Evolutionary conservation across 2,329 filamentous ascomycete genomes (phyloP), one percentile per base, ranked within the genome.

Genomic region (Sporothrix pseudoabietina): DNA sequence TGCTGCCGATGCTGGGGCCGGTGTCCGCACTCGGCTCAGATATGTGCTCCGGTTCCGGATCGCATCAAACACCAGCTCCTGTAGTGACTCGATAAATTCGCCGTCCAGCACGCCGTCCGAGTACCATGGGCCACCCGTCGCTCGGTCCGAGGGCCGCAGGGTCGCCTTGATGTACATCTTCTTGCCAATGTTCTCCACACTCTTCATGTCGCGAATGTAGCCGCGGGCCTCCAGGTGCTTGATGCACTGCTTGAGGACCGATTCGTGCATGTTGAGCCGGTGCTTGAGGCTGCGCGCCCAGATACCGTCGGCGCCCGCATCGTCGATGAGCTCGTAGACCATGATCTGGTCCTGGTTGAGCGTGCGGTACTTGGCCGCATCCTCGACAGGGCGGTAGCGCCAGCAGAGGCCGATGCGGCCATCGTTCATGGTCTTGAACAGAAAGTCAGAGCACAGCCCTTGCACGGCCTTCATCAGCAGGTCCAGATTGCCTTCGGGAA

Each of bases 91-190:
- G 78, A 98, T 94, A 80, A 99, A 93, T 74, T 92, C 92, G 76
- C 92, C 91, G 82, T 99, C 96, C 14, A 98, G 87, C 76, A 94
- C 92, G 71, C 94, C 93, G 76, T 97, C 94, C 8, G 93, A 94
- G 81, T 96, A 98, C 93, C 95, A 99, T 9, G 94, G 92, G 1
- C 96, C 96, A 66, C 96, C 96, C 0, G 94, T 97, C 65, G 97
- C 93, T 75, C 96, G 92, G 75, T 98, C 94, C 71, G 91, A 93
- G 0, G 96, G 95, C 12, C 90, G 89, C 75, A 99, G 88, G 75
- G 91, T 91, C 71, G 91, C 89, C 79, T 97, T 91, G 87, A 99
- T 97, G 86, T 96, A 99, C 88, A 97, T 97, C 83, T 97, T 97
- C 80, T 96, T 92, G 77, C 91, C 92, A 39, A 94, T 93, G 79